These are phyloP conservation scores for Citrus maxima DNA, from an alignment of 345 rosid genomes.

Conservation along the genomic window DNA sequence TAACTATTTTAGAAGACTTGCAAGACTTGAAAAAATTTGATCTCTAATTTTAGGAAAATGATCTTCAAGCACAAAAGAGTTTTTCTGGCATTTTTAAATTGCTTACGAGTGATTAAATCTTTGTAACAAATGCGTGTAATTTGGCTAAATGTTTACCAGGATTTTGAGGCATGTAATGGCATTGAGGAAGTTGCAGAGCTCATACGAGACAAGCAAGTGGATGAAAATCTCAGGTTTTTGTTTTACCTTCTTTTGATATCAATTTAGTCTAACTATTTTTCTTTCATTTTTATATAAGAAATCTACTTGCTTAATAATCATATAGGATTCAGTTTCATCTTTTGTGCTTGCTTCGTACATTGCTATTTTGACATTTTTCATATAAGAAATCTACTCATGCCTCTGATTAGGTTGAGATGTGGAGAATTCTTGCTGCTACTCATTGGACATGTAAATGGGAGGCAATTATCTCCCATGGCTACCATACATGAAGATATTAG, in stretches of 20 bases:
- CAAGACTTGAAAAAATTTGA: background rate
- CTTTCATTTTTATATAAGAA: background rate
- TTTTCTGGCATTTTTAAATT: background rate
- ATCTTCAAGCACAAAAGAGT: background rate
- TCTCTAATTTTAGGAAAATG: background rate
- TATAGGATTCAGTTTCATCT: background rate
- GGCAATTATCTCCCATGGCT: conserved; percentile 74
- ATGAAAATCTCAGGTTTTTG: conserved; percentile 82
- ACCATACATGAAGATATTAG: conserved; percentile 79
- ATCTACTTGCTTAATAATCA: too few relatives aligned
- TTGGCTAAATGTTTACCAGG: conserved; percentile 37
- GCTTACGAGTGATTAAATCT: background rate
- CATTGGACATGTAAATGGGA: conserved; percentile 85
- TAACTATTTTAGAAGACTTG: background rate
- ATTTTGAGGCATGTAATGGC: conserved; percentile 83
- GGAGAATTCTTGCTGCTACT: conserved; percentile 94
- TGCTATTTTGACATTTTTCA: background rate
- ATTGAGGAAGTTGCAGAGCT: conserved; percentile 89
- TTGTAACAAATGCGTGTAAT: background rate
- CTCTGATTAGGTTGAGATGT: conserved; percentile 66
- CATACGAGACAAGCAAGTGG: conserved; percentile 82
- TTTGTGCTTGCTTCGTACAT: background rate
- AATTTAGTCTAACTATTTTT: background rate
- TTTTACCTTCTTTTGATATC: background rate
- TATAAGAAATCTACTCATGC: background rate